A percentile compares a stretch with the other conserved stretches of the same genome.
Conservation (phyloP, 257 asterid genomes). For the Anisodus tanguticus region DNA sequence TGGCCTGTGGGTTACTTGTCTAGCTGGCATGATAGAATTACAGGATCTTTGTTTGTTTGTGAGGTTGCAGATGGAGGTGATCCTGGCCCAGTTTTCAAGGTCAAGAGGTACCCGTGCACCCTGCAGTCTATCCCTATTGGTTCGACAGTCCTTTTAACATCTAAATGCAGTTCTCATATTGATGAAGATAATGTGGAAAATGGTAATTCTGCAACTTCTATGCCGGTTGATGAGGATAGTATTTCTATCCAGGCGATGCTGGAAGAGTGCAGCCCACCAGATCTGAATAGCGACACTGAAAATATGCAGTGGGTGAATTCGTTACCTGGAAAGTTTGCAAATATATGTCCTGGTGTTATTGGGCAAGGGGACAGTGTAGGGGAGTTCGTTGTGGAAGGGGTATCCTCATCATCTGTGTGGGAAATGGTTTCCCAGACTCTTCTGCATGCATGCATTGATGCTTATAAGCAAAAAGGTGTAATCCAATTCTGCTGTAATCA, state of each 20-base stretch:
- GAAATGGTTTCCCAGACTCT: conserved; percentile 62
- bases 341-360: conserved; percentile 35
- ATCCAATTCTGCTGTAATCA: conserved; percentile 72
- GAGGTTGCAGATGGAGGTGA: conserved; percentile 89
- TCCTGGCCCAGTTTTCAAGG: conserved; percentile 72
- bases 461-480: conserved; percentile 66
- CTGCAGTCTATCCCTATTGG: conserved; percentile 61
- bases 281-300: conserved; percentile 52
- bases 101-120: conserved; percentile 82
- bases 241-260: conserved; percentile 66
- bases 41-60: conserved; percentile 87
- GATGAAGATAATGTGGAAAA: conserved; percentile 43
- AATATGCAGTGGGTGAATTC: conserved; percentile 45
- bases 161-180: conserved; percentile 40
- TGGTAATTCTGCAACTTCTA: conserved; percentile 47
- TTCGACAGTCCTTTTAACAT: conserved; percentile 66
- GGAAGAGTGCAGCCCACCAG: conserved; percentile 70
- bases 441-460: conserved; percentile 50
- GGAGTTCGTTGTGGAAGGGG: conserved; percentile 74
- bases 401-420: conserved; percentile 76
- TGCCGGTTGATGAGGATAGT: conserved; percentile 67
- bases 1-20: conserved; percentile 94
- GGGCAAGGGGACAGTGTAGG: conserved; percentile 60
- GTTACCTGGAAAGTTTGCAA: conserved; percentile 44
- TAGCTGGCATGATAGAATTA: conserved; percentile 91